Evolutionary conservation across 495 filamentous ascomycete species (phyloP).

Genomic region (Aspergillus wentii): DNA sequence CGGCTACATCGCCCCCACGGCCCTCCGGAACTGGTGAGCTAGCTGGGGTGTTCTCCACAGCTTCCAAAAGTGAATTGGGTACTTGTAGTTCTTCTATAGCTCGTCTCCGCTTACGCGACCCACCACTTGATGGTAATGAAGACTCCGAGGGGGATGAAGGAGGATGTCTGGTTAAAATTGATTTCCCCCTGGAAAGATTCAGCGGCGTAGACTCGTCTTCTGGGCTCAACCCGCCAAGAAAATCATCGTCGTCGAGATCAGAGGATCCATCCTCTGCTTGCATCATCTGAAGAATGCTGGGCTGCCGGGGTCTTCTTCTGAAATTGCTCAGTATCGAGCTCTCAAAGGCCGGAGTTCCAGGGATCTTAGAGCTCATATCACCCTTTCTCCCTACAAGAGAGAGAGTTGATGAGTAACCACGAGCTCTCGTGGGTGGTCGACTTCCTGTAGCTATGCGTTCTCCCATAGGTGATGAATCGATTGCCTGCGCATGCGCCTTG

Average conservation of each 20-base stretch:
- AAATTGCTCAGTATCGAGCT: constrained; percentile 57
- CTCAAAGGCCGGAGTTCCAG: constrained; percentile 50
- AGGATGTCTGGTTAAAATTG: constrained; percentile 16
- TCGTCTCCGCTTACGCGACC: constrained; percentile 37
- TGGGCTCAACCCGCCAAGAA: constrained; percentile 55
- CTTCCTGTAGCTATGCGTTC: constrained; percentile 33
- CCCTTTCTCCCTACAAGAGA: constrained; percentile 39
- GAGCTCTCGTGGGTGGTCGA: constrained; percentile 38
- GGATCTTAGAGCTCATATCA: constrained; percentile 33
- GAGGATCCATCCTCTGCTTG: constrained; percentile 46
- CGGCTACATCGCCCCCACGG: not conserved
- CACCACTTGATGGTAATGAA: constrained; percentile 20
- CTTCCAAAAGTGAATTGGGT: constrained; percentile 16
- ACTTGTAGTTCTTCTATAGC: constrained; percentile 15
- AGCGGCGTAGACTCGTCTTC: constrained; percentile 65
- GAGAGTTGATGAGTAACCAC: constrained; percentile 44
- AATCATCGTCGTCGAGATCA: constrained; percentile 46
- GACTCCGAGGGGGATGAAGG: constrained; percentile 13
- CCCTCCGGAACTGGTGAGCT: constrained; percentile 8
- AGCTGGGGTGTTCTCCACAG: constrained; percentile 15
- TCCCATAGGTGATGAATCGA: constrained; percentile 35
- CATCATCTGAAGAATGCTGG: constrained; percentile 63
- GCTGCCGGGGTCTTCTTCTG: constrained; percentile 59
- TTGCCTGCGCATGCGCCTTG: constrained; percentile 30
- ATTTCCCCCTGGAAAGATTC: constrained; percentile 34